Percentiles rank a stretch among this genome's conserved stretches.
These are phyloP conservation scores for Phanerochaete sordida DNA, from an alignment of 768 basidiomycete genomes.

Conservation along the genomic window DNA sequence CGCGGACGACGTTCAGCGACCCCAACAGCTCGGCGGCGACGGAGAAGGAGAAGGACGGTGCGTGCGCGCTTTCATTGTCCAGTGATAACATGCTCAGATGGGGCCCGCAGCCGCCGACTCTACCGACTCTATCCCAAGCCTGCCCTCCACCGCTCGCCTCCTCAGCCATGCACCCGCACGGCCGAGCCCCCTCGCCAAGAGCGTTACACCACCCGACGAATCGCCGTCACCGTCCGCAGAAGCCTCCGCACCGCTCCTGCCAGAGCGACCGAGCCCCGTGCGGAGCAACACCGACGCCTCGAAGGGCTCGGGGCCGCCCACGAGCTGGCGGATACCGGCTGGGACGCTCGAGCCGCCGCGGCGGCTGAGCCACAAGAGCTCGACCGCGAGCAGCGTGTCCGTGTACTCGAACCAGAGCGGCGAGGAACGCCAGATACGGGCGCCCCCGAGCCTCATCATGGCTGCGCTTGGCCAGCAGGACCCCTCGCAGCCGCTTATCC, in stretches of 20 bases:
- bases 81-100: not conserved
- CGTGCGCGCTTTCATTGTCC: not conserved
- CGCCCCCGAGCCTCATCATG: slow-evolving; percentile 32
- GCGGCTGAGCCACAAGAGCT: slow-evolving; percentile 20
- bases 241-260: not conserved
- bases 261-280: not conserved
- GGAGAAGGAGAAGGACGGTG: slow-evolving; percentile 6
- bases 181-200: slow-evolving; percentile 13
- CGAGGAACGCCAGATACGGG: slow-evolving; percentile 30
- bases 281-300: not conserved
- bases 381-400: slow-evolving; percentile 32
- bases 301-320: not conserved
- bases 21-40: not conserved
- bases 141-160: not conserved
- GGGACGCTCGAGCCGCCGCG: slow-evolving; percentile 3
- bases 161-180: slow-evolving; percentile 5
- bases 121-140: not conserved
- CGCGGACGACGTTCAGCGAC: slow-evolving; percentile 7
- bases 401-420: slow-evolving; percentile 36
- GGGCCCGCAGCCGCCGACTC: not conserved
- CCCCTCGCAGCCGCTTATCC: slow-evolving; percentile 18
- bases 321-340: slow-evolving; percentile 1
- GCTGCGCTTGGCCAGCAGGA: slow-evolving; percentile 33
- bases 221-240: not conserved
- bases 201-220: not conserved